A percentile compares a stretch with the other conserved stretches of the same genome.
phyloP scores from a whole-genome alignment of 179 eudicot genomes.

The Patellifolia procumbens region DNA sequence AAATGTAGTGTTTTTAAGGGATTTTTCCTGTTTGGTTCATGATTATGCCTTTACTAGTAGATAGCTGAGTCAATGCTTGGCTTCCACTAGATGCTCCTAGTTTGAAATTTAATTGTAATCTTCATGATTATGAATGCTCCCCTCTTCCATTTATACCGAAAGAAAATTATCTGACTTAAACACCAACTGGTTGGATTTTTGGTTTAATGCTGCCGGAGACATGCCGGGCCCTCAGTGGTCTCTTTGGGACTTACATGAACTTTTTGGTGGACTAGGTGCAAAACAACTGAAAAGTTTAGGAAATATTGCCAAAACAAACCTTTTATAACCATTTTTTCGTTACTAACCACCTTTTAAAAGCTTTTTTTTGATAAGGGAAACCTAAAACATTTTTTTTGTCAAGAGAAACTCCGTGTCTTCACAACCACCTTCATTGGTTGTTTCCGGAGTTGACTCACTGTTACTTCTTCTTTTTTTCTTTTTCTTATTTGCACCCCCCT shows the following conservation, averaged over 20 bases:
- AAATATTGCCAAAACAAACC: no score
- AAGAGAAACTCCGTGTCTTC: no score
- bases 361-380: no score
- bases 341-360: no score
- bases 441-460: no score
- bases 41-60: no score
- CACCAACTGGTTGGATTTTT: neutral
- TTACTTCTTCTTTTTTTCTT: no score
- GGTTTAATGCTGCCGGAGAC: neutral
- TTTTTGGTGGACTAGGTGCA: neutral
- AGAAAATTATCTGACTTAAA: neutral
- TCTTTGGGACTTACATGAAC: neutral
- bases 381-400: no score
- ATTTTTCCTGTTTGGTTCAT: neutral
- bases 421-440: no score
- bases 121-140: neutral
- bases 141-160: neutral
- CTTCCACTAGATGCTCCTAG: neutral
- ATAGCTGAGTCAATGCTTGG: no score
- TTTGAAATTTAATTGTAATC: neutral
- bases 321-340: no score
- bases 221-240: neutral
- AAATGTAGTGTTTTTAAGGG: neutral
- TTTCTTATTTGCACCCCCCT: no score
- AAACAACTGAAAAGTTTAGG: neutral